Evolutionary conservation across 306 rosid species (phyloP).

Genomic region (Gleditsia sinensis): DNA sequence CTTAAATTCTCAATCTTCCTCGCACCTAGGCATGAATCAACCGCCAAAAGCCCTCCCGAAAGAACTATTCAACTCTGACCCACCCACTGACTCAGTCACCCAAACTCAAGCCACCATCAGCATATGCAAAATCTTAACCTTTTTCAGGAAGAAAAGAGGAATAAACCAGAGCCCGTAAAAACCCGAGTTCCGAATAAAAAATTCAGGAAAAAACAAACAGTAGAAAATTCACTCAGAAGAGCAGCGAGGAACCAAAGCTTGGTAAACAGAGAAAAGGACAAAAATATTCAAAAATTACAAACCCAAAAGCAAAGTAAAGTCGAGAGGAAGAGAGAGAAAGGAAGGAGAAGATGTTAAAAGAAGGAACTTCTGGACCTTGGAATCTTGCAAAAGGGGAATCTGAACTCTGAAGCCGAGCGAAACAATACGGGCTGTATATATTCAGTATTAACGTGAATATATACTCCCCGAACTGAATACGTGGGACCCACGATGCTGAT

Average conservation of each 20-base stretch:
- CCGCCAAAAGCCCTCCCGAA: not conserved
- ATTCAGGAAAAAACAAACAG: not conserved
- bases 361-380: not conserved
- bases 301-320: not conserved
- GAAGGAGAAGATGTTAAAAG: not conserved
- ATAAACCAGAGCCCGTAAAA: not conserved
- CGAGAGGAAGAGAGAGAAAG: not conserved
- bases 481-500: not conserved
- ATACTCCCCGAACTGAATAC: not conserved
- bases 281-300: not conserved
- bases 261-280: not conserved
- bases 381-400: not conserved
- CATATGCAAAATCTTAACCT: constrained; percentile 4
- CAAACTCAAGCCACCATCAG: not conserved
- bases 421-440: not conserved
- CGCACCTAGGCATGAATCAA: not conserved
- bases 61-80: not conserved
- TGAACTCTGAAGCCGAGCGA: not conserved
- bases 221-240: constrained; percentile 14
- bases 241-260: not conserved
- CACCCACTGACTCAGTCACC: not conserved
- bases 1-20: not conserved
- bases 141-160: not conserved
- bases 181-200: not conserved
- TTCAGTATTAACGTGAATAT: not conserved